Evolutionary conservation across 2,329 filamentous ascomycete genomes (phyloP), one percentile per base, ranked within the genome.

Genomic region (Daldinia sp.): DNA sequence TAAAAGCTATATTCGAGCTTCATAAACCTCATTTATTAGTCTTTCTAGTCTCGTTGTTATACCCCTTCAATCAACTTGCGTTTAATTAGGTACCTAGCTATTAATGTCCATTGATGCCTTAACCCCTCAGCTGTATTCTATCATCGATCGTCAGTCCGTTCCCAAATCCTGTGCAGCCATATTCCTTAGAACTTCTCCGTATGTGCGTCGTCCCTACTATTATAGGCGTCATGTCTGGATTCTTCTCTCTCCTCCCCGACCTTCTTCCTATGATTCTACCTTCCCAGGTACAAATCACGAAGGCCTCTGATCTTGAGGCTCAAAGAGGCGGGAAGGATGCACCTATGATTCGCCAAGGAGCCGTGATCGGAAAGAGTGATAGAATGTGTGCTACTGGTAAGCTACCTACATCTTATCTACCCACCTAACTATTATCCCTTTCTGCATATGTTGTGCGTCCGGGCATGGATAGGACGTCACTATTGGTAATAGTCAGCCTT

Each of bases 361-460:
- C 90, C n/a, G 84, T 93, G 55, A 83, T 90, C 51, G 84, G 87
- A 75, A 86, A 88, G 77, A 89, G 86, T 60, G 87, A 90, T 67
- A 87, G 86, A 67, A 86, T 93, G 79, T 92, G 90, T 76, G 89
- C 89, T 33, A 88, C 88, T 51, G 85, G 90, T 87, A 79, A 81
- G 87, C 74, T 58, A 28, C 56, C 26, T 42, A 56, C 74, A 57
- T 26, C 55, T 28, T 42, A 57, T 51, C 37, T 48, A 54, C 18
- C 39, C 51, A 48, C 15, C 41, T 41, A 65, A 20, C 55, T 39
- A 44, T 18, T 46, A 23, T 28, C 5, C 28, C 33, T 18, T 51
- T 58, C 9, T 54, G 18, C 46, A 63, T 59, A 20, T 57, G 33
- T 35, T 35, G 42, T 51, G 46, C 26, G 26, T 51, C 46, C 26